Conservation (phyloP, 2,329 filamentous ascomycete genomes). For the Exophiala alcalophila region DNA sequence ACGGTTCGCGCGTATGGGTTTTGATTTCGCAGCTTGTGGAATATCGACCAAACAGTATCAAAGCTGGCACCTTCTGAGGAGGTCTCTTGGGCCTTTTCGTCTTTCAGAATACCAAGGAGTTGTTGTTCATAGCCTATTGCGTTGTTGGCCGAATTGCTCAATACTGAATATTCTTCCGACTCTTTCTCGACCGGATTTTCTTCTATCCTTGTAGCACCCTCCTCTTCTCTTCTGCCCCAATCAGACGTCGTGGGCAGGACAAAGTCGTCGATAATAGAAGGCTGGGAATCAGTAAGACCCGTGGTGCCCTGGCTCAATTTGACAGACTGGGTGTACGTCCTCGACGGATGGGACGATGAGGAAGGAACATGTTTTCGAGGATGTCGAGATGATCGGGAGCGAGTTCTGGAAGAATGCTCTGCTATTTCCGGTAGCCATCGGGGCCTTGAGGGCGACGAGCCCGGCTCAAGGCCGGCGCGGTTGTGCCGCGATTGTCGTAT, state of each 20-base stretch:
- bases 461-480: not conserved
- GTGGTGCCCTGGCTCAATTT: not conserved
- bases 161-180: not conserved
- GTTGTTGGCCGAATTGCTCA: not conserved
- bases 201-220: not conserved
- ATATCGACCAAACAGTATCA: slow-evolving; percentile 15
- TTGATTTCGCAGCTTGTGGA: slow-evolving; percentile 13
- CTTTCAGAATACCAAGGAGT: slow-evolving; percentile 5
- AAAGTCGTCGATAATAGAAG: too few species aligned
- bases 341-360: not conserved
- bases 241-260: not conserved
- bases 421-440: not conserved
- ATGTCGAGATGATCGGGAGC: not conserved
- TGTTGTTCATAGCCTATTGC: too few species aligned
- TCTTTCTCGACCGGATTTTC: not conserved
- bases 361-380: not conserved
- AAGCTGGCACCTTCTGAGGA: not conserved
- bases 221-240: not conserved
- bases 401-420: not conserved
- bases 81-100: not conserved
- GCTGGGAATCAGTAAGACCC: too few species aligned
- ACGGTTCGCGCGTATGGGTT: slow-evolving; percentile 13
- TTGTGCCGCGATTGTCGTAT: slow-evolving; percentile 14
- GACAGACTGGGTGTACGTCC: slow-evolving; percentile 4
- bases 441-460: not conserved